phyloP scores from a whole-genome alignment of 1,284 basidiomycete genomes.

The Baeospora myosura region DNA sequence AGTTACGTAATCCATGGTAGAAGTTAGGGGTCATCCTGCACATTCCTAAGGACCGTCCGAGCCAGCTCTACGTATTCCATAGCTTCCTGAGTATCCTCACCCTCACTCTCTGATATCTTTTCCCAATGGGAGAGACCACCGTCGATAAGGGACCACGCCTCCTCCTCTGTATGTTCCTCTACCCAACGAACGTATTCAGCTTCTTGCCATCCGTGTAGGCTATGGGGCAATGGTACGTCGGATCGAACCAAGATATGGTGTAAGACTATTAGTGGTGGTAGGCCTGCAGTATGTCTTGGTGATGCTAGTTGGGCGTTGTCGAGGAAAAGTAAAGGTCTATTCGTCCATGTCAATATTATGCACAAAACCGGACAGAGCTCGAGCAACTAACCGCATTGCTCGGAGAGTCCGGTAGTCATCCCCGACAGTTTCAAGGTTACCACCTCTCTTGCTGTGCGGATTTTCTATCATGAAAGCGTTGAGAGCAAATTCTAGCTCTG shows the following conservation, averaged over 20 bases:
- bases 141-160: constrained; percentile 67
- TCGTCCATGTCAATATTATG: constrained; percentile 8
- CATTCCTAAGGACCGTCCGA: constrained; percentile 44
- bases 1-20: background rate
- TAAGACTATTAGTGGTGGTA: constrained; percentile 78
- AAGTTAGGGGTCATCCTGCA: background rate
- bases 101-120: constrained; percentile 49
- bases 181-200: constrained; percentile 88
- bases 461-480: constrained; percentile 68
- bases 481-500: constrained; percentile 87
- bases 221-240: constrained; percentile 77
- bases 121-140: constrained; percentile 69
- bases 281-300: constrained; percentile 57
- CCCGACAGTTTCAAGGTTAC: constrained; percentile 64
- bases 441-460: constrained; percentile 49
- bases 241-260: constrained; percentile 92
- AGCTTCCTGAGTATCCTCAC: constrained; percentile 33
- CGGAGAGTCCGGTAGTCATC: constrained; percentile 76
- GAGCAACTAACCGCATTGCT: constrained; percentile 60
- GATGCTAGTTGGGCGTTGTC: constrained; percentile 66
- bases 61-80: constrained; percentile 59
- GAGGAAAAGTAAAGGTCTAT: constrained; percentile 80
- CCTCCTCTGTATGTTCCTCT: constrained; percentile 68
- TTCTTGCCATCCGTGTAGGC: constrained; percentile 86
- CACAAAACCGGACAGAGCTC: background rate